A percentile compares a stretch with the other conserved stretches of the same genome.
Evolutionary conservation across 108 stramenopile genomes (phyloP).

Genomic region (Fistulifera pelliculosa): DNA sequence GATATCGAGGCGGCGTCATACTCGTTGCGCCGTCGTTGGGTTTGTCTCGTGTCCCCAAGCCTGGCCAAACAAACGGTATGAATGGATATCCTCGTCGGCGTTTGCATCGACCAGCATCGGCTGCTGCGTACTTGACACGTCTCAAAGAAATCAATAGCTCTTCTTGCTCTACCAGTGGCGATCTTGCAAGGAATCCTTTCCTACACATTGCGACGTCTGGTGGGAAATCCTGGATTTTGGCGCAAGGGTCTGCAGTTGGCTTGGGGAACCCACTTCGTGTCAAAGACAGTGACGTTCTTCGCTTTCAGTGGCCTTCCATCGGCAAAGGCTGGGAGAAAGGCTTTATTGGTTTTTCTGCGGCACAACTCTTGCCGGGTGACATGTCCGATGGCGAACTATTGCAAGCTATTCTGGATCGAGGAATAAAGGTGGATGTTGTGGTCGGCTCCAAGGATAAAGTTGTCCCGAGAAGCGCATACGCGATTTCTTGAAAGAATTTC

Average conservation of each 20-base stretch:
- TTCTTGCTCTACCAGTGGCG: not conserved
- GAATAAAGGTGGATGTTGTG: slow-evolving; percentile 43
- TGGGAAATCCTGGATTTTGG: slow-evolving; percentile 58
- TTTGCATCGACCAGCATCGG: too few relatives aligned
- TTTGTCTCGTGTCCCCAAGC: not conserved
- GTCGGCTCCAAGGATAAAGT: slow-evolving; percentile 46
- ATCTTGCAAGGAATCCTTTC: slow-evolving; percentile 16
- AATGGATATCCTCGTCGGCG: not conserved
- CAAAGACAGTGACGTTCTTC: slow-evolving; percentile 53
- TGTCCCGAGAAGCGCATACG: slow-evolving; percentile 19
- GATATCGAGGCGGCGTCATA: slow-evolving; percentile 34
- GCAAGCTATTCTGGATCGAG: slow-evolving; percentile 24
- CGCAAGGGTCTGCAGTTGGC: slow-evolving; percentile 36
- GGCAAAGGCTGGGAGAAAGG: slow-evolving; percentile 73
- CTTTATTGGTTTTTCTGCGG: slow-evolving; percentile 44
- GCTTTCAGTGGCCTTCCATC: slow-evolving; percentile 79
- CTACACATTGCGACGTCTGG: slow-evolving; percentile 53
- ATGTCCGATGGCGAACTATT: slow-evolving; percentile 36
- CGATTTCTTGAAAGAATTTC: slow-evolving; percentile 16
- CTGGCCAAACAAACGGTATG: not conserved
- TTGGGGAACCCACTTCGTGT: slow-evolving; percentile 57
- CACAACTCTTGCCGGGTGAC: slow-evolving; percentile 10
- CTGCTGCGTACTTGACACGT: too few relatives aligned
- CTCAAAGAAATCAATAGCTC: too few relatives aligned
- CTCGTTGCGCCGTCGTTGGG: slow-evolving; percentile 67